Evolutionary conservation across 345 rosid species (phyloP), one percentile per base, ranked within the genome.

Genomic region (Microcos paniculata): DNA sequence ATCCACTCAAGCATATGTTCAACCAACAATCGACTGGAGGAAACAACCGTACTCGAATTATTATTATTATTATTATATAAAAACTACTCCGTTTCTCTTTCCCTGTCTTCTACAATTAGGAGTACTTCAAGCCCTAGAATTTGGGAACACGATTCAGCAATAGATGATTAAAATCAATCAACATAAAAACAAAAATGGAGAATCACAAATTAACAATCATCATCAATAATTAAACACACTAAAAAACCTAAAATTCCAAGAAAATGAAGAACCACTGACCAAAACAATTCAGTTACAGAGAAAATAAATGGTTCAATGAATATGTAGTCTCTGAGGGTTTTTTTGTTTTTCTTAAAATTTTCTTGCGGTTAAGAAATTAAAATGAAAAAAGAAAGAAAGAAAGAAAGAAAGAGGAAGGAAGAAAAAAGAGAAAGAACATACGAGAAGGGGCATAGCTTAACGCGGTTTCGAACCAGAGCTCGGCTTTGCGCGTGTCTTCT

Each of bases 371-470:
- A 63, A 19, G 4, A 67, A 62, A 35, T 3, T 8, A 28, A 30
- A 11, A 9, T 35, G 1, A 40, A 30, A 55, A 31, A 71, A 71
- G 53, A 26, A 26, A 72, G 42, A 1, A 9, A 31, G 18, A 13
- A n/a, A 38, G 4, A 40, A 30, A 55, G 62, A 71, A 71, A 71
- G 46, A 26, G 42, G 42, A 2, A 24, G 66, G 13, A 57, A 58
- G 4, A 28, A 83, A 92, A 84, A 89, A 92, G 28, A 80, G 73
- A 3, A 92, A 73, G 58, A 61, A 87, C 98, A 13, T 76, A 96
- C 99, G 99, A 53, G 99, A 96, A 78, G 98, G 97, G 28, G 93
- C 97, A 74, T 95, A 86, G 84, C 89, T 83, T 56, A 89, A 80
- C 23, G 96, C 86, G 21, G 83, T 77, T 1, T 85, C 88, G 77